Base-by-base conservation (phyloP, 129 eudicot genomes). In the Logfia minima region DNA sequence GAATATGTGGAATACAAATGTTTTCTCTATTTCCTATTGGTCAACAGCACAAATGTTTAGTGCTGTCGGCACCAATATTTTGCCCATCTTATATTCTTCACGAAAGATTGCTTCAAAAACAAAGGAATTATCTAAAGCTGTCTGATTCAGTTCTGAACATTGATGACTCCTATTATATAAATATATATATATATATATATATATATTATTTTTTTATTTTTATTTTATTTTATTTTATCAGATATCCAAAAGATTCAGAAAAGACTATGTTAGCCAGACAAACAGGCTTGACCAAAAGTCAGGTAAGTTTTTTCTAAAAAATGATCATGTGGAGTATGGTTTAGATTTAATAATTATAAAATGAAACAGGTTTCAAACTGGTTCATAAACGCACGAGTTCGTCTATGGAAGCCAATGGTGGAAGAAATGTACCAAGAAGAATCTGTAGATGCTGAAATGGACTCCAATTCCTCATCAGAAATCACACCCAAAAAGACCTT, bases 341-440 rank as follows among this genome's bases (percentile, higher is more conserved):
- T 71, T 18, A 52, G 64, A 28, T 26, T 48, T 8, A 26, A 71
- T 48, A 51, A 71, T 9, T 31, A 51, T 28, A 7, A 60, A 37
- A 71, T 34, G 59, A 21, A 17, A 71, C 81, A 90, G 96, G 96
- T 90, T 21, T 82, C 96, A 28, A 90, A 90, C 58, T 90, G 96
- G 96, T 90, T 90, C 64, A 90, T 87, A 52, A 87, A 90, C 32
- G 92, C 96, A 65, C 79, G 96, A 26, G 96, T 87, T 6, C 87
- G 96, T 35, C 77, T 90, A 16, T 90, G 96, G 96, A 90, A 90
- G 76, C 96, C 96, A 28, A 90, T 90, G 96, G 90, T 90, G 64
- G 92, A 90, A 79, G 90, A 88, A 82, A 86, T 90, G 70, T 88
- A 90, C 78, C 82, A 88, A 71, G 81, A 84, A 67, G 92, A 88